Evolutionary conservation across 345 rosid genomes (phyloP).

Genomic region (Xanthoceras sorbifolium): DNA sequence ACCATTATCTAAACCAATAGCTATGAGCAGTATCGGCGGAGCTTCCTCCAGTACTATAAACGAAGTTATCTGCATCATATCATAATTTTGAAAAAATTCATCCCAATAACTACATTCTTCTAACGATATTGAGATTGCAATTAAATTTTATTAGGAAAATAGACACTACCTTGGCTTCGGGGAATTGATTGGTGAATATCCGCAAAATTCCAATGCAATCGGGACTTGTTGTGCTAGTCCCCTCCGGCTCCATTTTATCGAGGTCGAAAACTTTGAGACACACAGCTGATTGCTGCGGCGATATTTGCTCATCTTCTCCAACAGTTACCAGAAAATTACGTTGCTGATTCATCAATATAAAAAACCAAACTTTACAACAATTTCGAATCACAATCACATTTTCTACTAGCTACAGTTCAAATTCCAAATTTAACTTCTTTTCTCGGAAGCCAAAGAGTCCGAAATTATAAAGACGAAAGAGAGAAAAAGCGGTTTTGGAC

Average conservation of each 20-base stretch:
- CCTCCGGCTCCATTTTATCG: slow-evolving; percentile 82
- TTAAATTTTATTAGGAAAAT: neutral
- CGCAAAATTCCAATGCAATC: slow-evolving; percentile 87
- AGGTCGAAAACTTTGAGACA: slow-evolving; percentile 95
- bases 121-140: neutral
- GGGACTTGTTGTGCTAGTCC: slow-evolving; percentile 71
- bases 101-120: neutral
- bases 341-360: slow-evolving; percentile 55
- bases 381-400: slow-evolving; percentile 2
- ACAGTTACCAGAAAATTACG: slow-evolving; percentile 82
- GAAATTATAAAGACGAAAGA: neutral
- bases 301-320: slow-evolving; percentile 85
- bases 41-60: slow-evolving; percentile 94
- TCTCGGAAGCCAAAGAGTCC: slow-evolving; percentile 8
- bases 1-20: slow-evolving; percentile 86
- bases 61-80: slow-evolving; percentile 74
- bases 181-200: slow-evolving; percentile 90
- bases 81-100: slow-evolving; percentile 18
- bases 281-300: slow-evolving; percentile 77
- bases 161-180: slow-evolving; percentile 78
- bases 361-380: neutral
- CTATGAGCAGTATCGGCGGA: slow-evolving; percentile 89
- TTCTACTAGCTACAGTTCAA: neutral
- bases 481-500: slow-evolving; percentile 27
- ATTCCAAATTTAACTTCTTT: neutral